Base-by-base conservation (phyloP, 331 rosid genomes). In the Spiraea crenata region DNA sequence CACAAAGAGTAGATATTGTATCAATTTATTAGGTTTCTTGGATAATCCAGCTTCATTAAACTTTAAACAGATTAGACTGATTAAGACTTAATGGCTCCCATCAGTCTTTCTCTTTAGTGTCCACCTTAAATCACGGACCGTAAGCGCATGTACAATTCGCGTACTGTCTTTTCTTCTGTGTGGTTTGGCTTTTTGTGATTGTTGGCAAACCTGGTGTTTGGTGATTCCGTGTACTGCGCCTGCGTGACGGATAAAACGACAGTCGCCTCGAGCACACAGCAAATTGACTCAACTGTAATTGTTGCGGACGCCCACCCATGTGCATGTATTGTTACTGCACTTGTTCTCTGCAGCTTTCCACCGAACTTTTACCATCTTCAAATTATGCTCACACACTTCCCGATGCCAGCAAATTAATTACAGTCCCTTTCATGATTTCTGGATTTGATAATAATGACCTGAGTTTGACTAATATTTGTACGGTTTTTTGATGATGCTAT, bases 251-350 rank as follows among this genome's bases (percentile, higher is more conserved):
- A 68, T 65, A 71, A 74, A 69, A 73, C 72, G 74, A 65, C 70
- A 51, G 48, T 57, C 42, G 31, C 64, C 38, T 8, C 19, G 0
- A 57, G 17, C 47, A 37, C 66, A 70, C 54, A 69, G 63, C 19
- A 67, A 54, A 72, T 81, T 69, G 4, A 41, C 37, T 35, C 48
- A 59, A 48, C 63, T 58, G 79, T 44, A 70, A 35, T 19, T 61
- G 75, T 63, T 73, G 69, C 83, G 75, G 80, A 79, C 78, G 79
- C 73, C 86, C 86, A 80, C 73, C 86, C 86, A 85, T 78, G 86
- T 82, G 87, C 69, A n/a, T 41, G 17, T 76, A 37, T 58, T 56
- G 50, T 41, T 19, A 9, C 13, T 47, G 70, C 51, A 61, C 46
- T 9, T 3, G 3, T n/a, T n/a, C 57, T 76, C 46, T 66, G 55